Conservation (phyloP, 345 rosid genomes). For the Erysimum cheiranthoides region DNA sequence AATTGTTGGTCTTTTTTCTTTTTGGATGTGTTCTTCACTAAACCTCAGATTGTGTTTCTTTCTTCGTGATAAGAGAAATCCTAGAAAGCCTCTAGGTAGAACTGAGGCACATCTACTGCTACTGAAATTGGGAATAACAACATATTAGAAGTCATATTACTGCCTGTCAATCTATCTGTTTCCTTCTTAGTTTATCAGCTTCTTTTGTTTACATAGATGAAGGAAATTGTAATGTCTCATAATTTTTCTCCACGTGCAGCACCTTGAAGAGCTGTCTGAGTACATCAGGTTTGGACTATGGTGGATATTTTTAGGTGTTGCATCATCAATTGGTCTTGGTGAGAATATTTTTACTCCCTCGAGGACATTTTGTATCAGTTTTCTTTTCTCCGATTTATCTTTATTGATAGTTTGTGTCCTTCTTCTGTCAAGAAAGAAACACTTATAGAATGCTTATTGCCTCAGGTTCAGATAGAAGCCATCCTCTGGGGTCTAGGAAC, state of each 20-base stretch:
- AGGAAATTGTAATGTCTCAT: conserved; percentile 3
- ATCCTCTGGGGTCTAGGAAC: conserved; percentile 95
- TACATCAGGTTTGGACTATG: conserved; percentile 77
- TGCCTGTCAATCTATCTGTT: conserved; percentile 6
- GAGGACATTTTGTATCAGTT: conserved; percentile 8
- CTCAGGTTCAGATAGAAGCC: conserved; percentile 88
- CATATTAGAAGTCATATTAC: conserved; percentile 1
- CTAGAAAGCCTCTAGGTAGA: neutral
- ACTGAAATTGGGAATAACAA: neutral
- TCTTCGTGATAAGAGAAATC: conserved; percentile 15
- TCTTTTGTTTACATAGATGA: conserved; percentile 2
- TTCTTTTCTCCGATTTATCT: conserved; percentile 1
- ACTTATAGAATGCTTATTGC: conserved; percentile 50
- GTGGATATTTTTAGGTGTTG: conserved; percentile 94
- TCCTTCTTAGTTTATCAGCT: conserved; percentile 17
- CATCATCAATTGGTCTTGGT: conserved; percentile 99
- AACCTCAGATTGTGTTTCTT: neutral
- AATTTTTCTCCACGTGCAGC: conserved; percentile 51
- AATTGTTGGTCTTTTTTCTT: no score
- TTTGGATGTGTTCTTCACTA: no score
- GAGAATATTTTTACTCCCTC: conserved; percentile 37
- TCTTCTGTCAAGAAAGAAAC: neutral
- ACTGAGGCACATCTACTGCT: neutral
- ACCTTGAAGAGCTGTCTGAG: conserved; percentile 69
- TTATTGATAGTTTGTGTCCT: neutral